Evolutionary conservation across 1,284 basidiomycete species (phyloP).

Genomic region (Cystobasidium sp.): DNA sequence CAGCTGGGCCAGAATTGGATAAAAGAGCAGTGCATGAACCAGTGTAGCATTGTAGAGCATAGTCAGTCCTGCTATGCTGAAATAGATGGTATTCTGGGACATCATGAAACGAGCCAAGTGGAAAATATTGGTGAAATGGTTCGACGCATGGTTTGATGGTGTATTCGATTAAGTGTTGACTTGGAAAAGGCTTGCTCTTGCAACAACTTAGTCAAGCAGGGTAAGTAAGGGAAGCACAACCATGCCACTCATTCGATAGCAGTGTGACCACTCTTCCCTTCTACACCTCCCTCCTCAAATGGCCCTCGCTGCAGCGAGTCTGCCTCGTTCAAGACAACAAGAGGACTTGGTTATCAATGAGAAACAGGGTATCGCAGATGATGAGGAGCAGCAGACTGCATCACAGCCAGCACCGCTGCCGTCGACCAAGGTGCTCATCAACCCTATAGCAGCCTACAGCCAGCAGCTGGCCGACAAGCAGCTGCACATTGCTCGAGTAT

Average conservation of each 20-base stretch:
- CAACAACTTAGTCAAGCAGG: too few species aligned
- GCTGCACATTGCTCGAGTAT: slow-evolving; percentile 16
- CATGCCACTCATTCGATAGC: neutral
- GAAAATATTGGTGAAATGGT: too few species aligned
- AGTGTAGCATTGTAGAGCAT: neutral
- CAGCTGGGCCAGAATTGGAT: neutral
- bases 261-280: too few species aligned
- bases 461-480: slow-evolving; percentile 35
- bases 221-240: too few species aligned
- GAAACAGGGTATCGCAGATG: neutral
- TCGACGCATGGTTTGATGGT: too few species aligned
- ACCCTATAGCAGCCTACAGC: slow-evolving; percentile 40
- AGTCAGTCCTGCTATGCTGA: neutral
- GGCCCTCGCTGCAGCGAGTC: slow-evolving; percentile 22
- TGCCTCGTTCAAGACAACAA: slow-evolving; percentile 15
- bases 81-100: too few species aligned
- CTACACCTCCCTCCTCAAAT: neutral
- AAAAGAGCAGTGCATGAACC: neutral
- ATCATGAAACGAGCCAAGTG: too few species aligned
- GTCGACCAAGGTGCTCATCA: slow-evolving; percentile 29
- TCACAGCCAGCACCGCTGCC: neutral
- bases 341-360: neutral
- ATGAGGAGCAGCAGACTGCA: neutral
- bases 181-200: too few species aligned
- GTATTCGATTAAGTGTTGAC: too few species aligned